Evolutionary conservation across 257 asterid genomes (phyloP), one percentile per base, ranked within the genome.

Genomic region (Solanum piurae): DNA sequence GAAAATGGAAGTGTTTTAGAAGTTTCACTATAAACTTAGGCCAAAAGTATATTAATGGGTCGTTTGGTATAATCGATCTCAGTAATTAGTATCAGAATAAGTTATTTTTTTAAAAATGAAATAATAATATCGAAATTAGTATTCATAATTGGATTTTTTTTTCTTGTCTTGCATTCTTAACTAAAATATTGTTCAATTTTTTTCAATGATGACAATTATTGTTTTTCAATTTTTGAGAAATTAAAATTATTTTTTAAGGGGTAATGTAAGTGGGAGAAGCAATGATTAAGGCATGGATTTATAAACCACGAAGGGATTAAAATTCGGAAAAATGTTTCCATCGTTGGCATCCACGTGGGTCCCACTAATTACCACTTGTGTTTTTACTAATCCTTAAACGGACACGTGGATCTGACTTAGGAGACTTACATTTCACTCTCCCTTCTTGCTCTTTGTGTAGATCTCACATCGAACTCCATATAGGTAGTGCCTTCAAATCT

Each of bases 191-290:
- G 49, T 21, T 74, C 52, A 74, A 5, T 36, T 25, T 55, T 55
- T 82, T 46, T 1, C 49, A 37, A 82, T 46, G 85, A 46, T 82
- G 42, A 82, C 62, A 46, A 49, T 46, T 46, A 27, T 29, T 27
- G 11, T 29, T 46, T 80, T 25, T 80, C n/a, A 8, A 9, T 27
- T 16, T 46, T 80, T 49, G 29, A 27, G 69, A 21, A 9, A 29
- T 16, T 46, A n/a, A 49, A 9, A 49, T 29, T 10, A 2, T 10
- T 5, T 82, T 29, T 79, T 16, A 80, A 27, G 16, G 84, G 36
- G 60, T 77, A 38, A 86, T 16, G 69, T 71, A 27, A 73, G 88
- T 86, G 88, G 88, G 55, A 73, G 88, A 86, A 34, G 49, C 88
- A 86, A 86, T 86, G 72, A 86, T 86, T 86, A 73, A 52, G 72